phyloP scores from a whole-genome alignment of 768 basidiomycete genomes.

The Boletus barrowsii region DNA sequence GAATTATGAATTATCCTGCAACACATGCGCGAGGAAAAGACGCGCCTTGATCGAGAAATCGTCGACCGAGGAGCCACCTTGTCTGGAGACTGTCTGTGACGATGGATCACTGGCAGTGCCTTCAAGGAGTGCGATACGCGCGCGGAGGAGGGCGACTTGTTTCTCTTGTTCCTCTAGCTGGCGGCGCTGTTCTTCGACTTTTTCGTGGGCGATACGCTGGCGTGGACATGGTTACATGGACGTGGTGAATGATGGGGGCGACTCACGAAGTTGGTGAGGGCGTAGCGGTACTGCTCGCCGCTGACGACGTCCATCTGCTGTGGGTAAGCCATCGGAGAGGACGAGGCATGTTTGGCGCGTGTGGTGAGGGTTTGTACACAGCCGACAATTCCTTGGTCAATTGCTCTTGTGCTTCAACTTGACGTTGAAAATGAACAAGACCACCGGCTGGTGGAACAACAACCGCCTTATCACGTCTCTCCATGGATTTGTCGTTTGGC shows the following conservation, averaged over 20 bases:
- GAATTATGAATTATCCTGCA: not conserved
- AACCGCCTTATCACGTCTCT: too few relatives aligned
- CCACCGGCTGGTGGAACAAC: too few relatives aligned
- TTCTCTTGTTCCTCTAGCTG: slow-evolving; percentile 83
- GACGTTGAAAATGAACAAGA: too few relatives aligned
- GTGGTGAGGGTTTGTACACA: not conserved
- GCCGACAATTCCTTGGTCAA: not conserved
- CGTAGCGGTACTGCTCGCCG: slow-evolving; percentile 77
- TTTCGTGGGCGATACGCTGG: slow-evolving; percentile 80
- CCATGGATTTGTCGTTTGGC: too few relatives aligned
- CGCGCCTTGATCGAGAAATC: slow-evolving; percentile 86
- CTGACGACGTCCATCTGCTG: slow-evolving; percentile 34
- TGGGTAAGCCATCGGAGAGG: slow-evolving; percentile 9
- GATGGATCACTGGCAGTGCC: slow-evolving; percentile 48
- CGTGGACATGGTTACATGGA: not conserved
- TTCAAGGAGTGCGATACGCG: slow-evolving; percentile 30
- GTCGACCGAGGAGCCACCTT: slow-evolving; percentile 67
- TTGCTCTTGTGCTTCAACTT: too few relatives aligned
- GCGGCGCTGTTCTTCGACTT: slow-evolving; percentile 75
- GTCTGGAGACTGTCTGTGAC: slow-evolving; percentile 26
- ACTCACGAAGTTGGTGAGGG: slow-evolving; percentile 76
- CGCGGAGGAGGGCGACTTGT: slow-evolving; percentile 54
- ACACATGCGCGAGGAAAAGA: not conserved
- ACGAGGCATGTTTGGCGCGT: not conserved
- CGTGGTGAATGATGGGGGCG: not conserved